Evolutionary conservation across 2,329 filamentous ascomycete genomes (phyloP).

Genomic region (Trichoderma semiorbis): DNA sequence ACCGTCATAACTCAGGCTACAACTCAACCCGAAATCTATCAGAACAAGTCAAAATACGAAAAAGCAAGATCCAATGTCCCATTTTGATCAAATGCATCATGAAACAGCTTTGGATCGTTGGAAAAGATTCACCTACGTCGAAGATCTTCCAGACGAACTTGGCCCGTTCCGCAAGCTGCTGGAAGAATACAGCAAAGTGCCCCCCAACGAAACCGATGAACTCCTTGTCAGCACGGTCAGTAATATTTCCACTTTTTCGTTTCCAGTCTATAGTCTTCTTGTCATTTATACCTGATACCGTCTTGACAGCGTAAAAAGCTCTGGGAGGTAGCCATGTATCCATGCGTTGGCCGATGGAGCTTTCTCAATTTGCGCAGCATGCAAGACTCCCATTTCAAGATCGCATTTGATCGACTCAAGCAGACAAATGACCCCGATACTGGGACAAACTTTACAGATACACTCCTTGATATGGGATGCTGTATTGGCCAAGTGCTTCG

Average conservation of each 20-base stretch:
- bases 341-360: neutral
- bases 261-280: neutral
- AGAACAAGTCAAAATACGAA: neutral
- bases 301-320: neutral
- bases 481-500: neutral
- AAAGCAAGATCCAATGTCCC: neutral
- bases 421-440: neutral
- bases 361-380: neutral
- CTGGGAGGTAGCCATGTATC: conserved; percentile 5
- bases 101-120: neutral
- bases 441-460: neutral
- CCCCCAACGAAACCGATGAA: neutral
- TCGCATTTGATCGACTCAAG: neutral
- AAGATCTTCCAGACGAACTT: neutral
- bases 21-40: neutral
- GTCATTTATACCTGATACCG: neutral
- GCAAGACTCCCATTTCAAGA: neutral
- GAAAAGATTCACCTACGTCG: neutral
- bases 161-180: neutral
- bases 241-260: too few species aligned
- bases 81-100: neutral
- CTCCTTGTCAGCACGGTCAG: neutral
- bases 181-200: neutral
- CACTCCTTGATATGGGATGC: neutral
- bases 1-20: neutral